Conservation (phyloP, 805 yeast genomes). For the Hanseniaspora lindneri region DNA sequence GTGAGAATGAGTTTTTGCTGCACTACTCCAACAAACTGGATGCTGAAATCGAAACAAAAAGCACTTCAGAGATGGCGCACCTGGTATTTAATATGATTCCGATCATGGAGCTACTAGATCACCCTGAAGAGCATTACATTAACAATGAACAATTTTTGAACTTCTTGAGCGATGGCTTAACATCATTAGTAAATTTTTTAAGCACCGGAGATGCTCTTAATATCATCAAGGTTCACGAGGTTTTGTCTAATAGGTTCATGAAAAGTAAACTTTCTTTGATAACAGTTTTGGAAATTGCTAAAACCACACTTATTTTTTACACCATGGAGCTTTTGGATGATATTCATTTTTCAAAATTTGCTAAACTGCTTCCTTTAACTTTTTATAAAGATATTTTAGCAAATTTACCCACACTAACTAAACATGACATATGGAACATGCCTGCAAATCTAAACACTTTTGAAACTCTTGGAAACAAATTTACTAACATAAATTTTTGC, state of each 20-base stretch:
- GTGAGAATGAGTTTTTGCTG: conserved; percentile 7
- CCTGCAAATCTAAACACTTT: background rate
- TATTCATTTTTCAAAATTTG: conserved; percentile 8
- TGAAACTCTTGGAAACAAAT: background rate
- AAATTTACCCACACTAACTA: conserved; percentile 10
- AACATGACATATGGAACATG: conserved; percentile 7
- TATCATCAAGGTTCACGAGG: conserved; percentile 8
- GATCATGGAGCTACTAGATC: conserved; percentile 29
- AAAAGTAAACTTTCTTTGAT: conserved; percentile 8
- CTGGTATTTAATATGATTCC: conserved; percentile 13
- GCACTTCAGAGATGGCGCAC: background rate
- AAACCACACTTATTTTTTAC: conserved; percentile 1
- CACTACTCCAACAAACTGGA: background rate
- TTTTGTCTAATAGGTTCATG: conserved; percentile 5
- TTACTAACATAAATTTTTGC: conserved; percentile 1
- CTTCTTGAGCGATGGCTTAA: conserved; percentile 3
- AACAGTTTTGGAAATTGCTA: conserved; percentile 7
- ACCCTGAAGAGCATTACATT: conserved; percentile 24
- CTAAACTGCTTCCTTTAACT: conserved; percentile 8
- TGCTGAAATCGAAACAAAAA: background rate
- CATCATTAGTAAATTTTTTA: background rate
- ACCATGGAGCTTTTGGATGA: conserved; percentile 9
- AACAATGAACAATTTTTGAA: conserved; percentile 20
- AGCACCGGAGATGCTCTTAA: background rate
- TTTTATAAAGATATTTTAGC: conserved; percentile 8